Evolutionary conservation across 2,329 filamentous ascomycete species (phyloP).

Genomic region (Botrytis tulipae): DNA sequence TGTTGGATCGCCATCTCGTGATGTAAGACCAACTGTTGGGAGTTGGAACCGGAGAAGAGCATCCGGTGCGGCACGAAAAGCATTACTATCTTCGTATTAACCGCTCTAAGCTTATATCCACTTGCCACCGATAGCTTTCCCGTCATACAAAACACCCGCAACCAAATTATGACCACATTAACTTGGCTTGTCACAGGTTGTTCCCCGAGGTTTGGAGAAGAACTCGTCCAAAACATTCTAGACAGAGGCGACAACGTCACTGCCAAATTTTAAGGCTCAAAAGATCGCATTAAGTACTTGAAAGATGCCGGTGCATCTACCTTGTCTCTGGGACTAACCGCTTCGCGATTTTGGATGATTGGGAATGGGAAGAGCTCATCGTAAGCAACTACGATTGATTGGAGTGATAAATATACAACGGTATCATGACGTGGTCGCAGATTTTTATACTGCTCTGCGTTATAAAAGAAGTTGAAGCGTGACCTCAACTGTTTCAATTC

Average conservation of each 20-base stretch:
- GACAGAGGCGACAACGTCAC: not conserved
- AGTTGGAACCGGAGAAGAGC: too few relatives aligned
- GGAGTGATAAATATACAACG: not conserved
- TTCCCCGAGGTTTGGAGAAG: not conserved
- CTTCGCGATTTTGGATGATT: not conserved
- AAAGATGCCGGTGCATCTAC: not conserved
- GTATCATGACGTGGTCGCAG: not conserved
- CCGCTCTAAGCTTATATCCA: too few relatives aligned
- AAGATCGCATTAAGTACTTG: not conserved
- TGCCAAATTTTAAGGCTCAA: not conserved
- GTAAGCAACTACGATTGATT: not conserved
- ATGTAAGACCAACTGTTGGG: too few relatives aligned
- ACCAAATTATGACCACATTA: too few relatives aligned
- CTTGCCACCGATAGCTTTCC: too few relatives aligned
- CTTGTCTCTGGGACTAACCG: not conserved
- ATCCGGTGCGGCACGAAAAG: too few relatives aligned
- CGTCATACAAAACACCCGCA: too few relatives aligned
- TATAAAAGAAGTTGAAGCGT: not conserved
- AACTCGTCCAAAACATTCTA: not conserved
- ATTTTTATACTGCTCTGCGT: not conserved
- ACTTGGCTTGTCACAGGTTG: not conserved
- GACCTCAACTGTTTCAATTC: not conserved
- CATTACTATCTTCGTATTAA: too few relatives aligned
- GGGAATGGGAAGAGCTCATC: not conserved
- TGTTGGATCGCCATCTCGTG: too few relatives aligned